phyloP scores from a whole-genome alignment of 768 basidiomycete genomes.

The Boletus rufocinnamomeus region DNA sequence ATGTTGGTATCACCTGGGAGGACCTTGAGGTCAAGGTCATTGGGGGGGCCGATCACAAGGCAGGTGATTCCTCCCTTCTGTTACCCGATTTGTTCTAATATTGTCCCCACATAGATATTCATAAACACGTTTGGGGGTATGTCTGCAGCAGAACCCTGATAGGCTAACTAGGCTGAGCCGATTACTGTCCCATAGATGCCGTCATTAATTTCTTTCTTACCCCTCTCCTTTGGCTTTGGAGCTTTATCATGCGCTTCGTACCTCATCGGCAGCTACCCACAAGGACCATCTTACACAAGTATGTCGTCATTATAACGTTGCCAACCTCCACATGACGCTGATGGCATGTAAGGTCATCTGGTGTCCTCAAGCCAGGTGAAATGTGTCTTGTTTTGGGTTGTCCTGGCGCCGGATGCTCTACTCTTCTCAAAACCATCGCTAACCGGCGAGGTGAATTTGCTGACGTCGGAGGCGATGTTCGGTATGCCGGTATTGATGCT shows the following conservation, averaged over 20 bases:
- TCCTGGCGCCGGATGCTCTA: constrained; percentile 82
- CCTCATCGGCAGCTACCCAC: constrained; percentile 41
- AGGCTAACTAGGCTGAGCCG: not conserved
- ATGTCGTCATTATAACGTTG: constrained; percentile 11
- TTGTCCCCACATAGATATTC: constrained; percentile 41
- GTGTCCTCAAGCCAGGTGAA: constrained; percentile 74
- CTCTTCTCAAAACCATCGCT: constrained; percentile 82
- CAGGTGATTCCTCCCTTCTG: constrained; percentile 21
- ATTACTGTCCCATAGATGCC: constrained; percentile 42
- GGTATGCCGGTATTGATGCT: constrained; percentile 78
- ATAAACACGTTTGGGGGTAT: constrained; percentile 61
- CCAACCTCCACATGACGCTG: not conserved
- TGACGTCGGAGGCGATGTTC: constrained; percentile 66
- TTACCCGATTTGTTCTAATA: not conserved
- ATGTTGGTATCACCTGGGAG: constrained; percentile 77
- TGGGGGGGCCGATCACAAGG: constrained; percentile 60
- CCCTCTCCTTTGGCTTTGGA: constrained; percentile 52
- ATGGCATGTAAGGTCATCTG: constrained; percentile 51
- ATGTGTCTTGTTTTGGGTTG: constrained; percentile 87
- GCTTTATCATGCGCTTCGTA: constrained; percentile 42
- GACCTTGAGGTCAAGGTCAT: constrained; percentile 62
- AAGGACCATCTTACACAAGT: constrained; percentile 64
- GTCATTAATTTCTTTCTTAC: constrained; percentile 52
- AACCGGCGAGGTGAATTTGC: constrained; percentile 71
- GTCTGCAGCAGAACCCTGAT: constrained; percentile 21